phyloP scores from a whole-genome alignment of 164 flowering plant species.

The Cinnamomum chago region DNA sequence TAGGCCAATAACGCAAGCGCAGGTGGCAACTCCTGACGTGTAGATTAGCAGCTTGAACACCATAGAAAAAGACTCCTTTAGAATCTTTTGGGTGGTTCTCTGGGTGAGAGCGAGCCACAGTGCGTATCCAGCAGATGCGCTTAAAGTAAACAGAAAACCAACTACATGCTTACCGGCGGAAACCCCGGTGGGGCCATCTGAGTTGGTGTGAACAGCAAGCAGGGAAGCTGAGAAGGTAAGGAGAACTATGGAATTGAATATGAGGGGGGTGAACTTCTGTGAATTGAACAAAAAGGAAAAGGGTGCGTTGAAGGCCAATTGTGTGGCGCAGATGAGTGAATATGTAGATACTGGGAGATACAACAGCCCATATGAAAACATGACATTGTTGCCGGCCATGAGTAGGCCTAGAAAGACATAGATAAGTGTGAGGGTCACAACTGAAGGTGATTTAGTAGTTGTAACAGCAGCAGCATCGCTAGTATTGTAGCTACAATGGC shows the following conservation, averaged over 20 bases:
- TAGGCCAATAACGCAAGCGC: constrained; percentile 22
- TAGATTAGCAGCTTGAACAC: constrained; percentile 24
- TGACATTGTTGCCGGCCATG: constrained; percentile 25
- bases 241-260: constrained; percentile 29
- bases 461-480: neutral
- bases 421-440: constrained; percentile 7
- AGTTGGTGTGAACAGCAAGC: constrained; percentile 15
- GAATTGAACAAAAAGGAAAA: constrained; percentile 34
- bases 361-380: constrained; percentile 30
- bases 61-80: constrained; percentile 16
- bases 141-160: constrained; percentile 30
- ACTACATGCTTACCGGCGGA: constrained; percentile 16
- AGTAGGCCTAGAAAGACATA: constrained; percentile 30
- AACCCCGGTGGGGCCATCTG: constrained; percentile 10
- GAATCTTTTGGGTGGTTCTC: constrained; percentile 29
- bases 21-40: constrained; percentile 19
- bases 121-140: constrained; percentile 31
- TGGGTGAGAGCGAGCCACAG: constrained; percentile 31
- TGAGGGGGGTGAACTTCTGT: constrained; percentile 29
- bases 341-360: constrained; percentile 39
- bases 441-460: neutral
- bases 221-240: constrained; percentile 32
- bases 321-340: constrained; percentile 32
- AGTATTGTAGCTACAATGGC: neutral
- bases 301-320: constrained; percentile 30